Percentiles rank a stretch among this genome's conserved stretches.
These are phyloP conservation scores for Francoa sonchifolia DNA, from an alignment of 441 rosid species.

Conservation along the genomic window DNA sequence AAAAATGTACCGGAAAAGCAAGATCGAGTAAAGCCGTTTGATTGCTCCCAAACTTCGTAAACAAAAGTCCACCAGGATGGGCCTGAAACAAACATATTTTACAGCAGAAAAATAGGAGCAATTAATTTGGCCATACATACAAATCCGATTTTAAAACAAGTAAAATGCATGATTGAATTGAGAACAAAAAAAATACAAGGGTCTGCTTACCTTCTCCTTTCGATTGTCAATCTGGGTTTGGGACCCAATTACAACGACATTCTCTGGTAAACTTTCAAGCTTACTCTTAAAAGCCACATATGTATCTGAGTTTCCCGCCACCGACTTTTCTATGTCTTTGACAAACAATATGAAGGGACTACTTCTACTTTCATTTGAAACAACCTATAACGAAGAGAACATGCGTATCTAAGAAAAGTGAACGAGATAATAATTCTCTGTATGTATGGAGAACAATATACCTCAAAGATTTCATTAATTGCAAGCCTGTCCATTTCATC, in stretches of 20 bases:
- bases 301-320: slow-evolving; percentile 71
- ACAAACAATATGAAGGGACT: slow-evolving; percentile 67
- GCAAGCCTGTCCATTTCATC: slow-evolving; percentile 83
- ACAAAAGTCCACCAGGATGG: slow-evolving; percentile 88
- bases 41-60: slow-evolving; percentile 92
- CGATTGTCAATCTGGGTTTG: slow-evolving; percentile 84
- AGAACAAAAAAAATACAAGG: slow-evolving; percentile 1
- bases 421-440: too few relatives aligned
- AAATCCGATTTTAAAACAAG: not conserved
- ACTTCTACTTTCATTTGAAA: slow-evolving; percentile 52
- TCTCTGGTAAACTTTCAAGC: slow-evolving; percentile 69
- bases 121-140: too few relatives aligned
- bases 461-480: slow-evolving; percentile 84
- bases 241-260: slow-evolving; percentile 72
- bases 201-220: slow-evolving; percentile 69
- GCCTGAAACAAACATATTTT: slow-evolving; percentile 58
- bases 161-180: slow-evolving; percentile 1
- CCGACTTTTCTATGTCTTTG: slow-evolving; percentile 88
- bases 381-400: slow-evolving; percentile 44
- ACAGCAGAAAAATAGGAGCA: too few relatives aligned
- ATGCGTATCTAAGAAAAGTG: too few relatives aligned
- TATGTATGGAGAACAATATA: slow-evolving; percentile 15
- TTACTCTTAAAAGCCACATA: slow-evolving; percentile 53
- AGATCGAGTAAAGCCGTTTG: slow-evolving; percentile 89
- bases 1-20: slow-evolving; percentile 72